Conservation (phyloP, 495 filamentous ascomycete species). For the Penicillium ochrochloron region DNA sequence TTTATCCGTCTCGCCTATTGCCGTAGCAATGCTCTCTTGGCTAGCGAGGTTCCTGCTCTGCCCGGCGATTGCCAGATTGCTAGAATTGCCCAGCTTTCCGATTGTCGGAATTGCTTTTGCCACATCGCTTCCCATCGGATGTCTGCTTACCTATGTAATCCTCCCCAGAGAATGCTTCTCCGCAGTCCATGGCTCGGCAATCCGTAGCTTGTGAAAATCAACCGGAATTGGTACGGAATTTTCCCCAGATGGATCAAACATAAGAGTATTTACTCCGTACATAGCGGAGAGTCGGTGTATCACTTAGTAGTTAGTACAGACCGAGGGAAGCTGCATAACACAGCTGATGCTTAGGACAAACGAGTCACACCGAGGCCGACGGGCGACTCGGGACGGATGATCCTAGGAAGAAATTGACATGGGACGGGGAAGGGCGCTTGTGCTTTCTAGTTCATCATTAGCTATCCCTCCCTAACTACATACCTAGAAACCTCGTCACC, state of each 20-base stretch:
- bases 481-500: background rate
- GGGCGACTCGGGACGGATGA: constrained; percentile 3
- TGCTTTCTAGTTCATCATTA: background rate
- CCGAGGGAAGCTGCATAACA: background rate
- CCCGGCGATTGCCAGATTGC: background rate
- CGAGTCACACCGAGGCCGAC: constrained; percentile 7
- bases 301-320: background rate
- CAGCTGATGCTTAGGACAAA: background rate
- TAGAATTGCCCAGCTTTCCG: background rate
- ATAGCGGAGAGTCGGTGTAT: background rate
- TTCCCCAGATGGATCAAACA: background rate
- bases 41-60: constrained; percentile 11
- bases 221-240: background rate
- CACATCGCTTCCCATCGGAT: constrained; percentile 5
- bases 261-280: background rate
- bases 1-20: background rate
- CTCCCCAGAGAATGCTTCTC: background rate
- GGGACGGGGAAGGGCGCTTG: background rate
- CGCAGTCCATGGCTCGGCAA: background rate
- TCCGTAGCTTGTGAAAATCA: background rate
- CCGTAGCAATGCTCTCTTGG: background rate
- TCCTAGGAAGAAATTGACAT: background rate
- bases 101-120: constrained; percentile 1
- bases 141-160: background rate
- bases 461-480: background rate